Evolutionary conservation across 768 basidiomycete genomes (phyloP).

Genomic region (Amanita pallidorosea): DNA sequence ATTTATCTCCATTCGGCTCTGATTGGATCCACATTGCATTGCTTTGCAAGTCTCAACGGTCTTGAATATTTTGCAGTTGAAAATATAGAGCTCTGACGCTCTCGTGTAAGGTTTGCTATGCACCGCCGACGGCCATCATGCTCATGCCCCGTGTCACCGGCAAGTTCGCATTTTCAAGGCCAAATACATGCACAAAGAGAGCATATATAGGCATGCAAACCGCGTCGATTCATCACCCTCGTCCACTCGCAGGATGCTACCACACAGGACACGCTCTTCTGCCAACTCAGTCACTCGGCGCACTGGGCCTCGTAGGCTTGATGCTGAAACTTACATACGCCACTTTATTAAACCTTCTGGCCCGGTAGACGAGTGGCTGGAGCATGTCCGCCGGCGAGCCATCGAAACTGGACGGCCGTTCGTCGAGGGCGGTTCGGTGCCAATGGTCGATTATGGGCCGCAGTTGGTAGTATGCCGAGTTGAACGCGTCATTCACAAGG

Average conservation of each 20-base stretch:
- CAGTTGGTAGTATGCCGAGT: background rate
- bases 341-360: background rate
- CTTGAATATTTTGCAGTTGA: background rate
- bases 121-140: background rate
- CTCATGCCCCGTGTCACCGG: too few relatives aligned
- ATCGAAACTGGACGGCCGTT: background rate
- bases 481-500: background rate
- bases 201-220: background rate
- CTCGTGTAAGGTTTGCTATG: background rate
- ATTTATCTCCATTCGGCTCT: background rate
- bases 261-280: background rate
- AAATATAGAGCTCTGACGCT: background rate
- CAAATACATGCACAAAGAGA: too few relatives aligned
- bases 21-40: background rate
- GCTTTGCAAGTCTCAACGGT: background rate
- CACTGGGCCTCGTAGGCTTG: background rate
- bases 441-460: background rate
- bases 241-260: background rate
- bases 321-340: background rate
- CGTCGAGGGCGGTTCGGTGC: background rate
- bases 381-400: background rate
- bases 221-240: background rate
- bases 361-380: background rate
- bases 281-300: background rate
- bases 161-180: too few relatives aligned